Evolutionary conservation across 345 rosid species (phyloP).

Genomic region (Hypericum perforatum): DNA sequence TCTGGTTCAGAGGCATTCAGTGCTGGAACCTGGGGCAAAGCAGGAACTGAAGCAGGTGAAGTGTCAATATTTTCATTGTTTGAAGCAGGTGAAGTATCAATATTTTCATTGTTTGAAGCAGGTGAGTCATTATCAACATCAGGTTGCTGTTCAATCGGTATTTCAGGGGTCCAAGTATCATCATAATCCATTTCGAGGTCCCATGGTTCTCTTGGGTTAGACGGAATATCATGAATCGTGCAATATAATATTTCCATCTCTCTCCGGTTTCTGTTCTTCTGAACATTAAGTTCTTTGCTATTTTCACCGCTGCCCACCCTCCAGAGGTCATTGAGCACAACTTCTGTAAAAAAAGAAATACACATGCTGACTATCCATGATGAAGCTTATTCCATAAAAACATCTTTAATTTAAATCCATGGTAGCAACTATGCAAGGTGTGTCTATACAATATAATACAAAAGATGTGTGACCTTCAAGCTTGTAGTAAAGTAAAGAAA

Average conservation of each 20-base stretch:
- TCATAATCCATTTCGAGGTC: conserved; percentile 89
- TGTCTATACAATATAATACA: background rate
- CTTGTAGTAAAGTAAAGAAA: too few relatives aligned
- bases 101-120: conserved; percentile 29
- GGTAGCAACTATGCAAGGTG: too few relatives aligned
- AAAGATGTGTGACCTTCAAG: too few relatives aligned
- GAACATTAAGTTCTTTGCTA: conserved; percentile 84
- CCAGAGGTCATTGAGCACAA: conserved; percentile 49
- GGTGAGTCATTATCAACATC: conserved; percentile 52
- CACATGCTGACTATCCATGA: conserved; percentile 16
- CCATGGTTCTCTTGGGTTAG: conserved; percentile 94
- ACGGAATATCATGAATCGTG: conserved; percentile 49
- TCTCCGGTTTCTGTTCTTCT: conserved; percentile 72
- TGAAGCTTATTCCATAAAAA: too few relatives aligned
- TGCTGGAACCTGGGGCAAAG: too few relatives aligned
- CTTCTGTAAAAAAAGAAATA: conserved; percentile 53
- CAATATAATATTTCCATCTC: conserved; percentile 68
- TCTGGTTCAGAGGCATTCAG: conserved; percentile 49
- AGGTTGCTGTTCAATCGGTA: conserved; percentile 77
- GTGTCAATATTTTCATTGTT: conserved; percentile 26
- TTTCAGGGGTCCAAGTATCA: conserved; percentile 76
- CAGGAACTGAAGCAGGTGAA: conserved; percentile 12
- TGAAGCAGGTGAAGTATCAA: conserved; percentile 19
- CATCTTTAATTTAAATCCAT: too few relatives aligned
- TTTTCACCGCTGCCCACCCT: conserved; percentile 71